Base-by-base conservation (phyloP, 208 protist species). In the Leishmania gerbilli region DNA sequence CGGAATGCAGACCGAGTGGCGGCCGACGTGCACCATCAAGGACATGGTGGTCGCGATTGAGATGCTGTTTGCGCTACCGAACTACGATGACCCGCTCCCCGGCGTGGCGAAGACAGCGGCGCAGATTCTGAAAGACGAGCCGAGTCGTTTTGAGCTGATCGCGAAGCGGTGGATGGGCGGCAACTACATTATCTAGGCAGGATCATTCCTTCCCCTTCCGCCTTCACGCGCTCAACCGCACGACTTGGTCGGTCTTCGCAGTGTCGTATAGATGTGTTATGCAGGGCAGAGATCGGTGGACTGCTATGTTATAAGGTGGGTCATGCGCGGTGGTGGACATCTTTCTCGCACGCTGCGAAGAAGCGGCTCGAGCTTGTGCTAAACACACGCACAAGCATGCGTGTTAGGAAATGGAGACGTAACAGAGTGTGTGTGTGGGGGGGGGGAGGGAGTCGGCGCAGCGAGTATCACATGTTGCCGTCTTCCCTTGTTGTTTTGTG, bases 1-100 rank as follows among this genome's bases (percentile, higher is more conserved):
- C 47, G 94, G 94, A 11, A 85, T 98, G 58, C 92, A 96, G 75
- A 90, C 85, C 21, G 89, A 97, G 51, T 98, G 95, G 94, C 85
- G 80, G 27, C 93, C 93, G 27, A 87, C 88, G 9, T 88, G 94
- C 74, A 92, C 87, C 40, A 81, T 98, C 13, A 81, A 83, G 24
- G 91, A 95, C 71, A 81, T 98, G 68, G 90, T 98, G 56, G 83
- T 97, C 37, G 87, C 89, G 68, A 87, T 98, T 51, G 90, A 97
- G 79, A 80, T 94, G 79, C 87, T 98, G 31, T 97, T 98, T 76
- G 77, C 81, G 55, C 84, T 91, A 58, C 95, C 95, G 1, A 97
- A 93, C 84, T 89, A 85, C 34, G 93, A 97, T 24, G 94, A 98
- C 74, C 92, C 92, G 21, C 89, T 98, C 47, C 91, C 92, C 11